Evolutionary conservation across 2,329 filamentous ascomycete species (phyloP).

Genomic region (Botrytis pseudocinerea): DNA sequence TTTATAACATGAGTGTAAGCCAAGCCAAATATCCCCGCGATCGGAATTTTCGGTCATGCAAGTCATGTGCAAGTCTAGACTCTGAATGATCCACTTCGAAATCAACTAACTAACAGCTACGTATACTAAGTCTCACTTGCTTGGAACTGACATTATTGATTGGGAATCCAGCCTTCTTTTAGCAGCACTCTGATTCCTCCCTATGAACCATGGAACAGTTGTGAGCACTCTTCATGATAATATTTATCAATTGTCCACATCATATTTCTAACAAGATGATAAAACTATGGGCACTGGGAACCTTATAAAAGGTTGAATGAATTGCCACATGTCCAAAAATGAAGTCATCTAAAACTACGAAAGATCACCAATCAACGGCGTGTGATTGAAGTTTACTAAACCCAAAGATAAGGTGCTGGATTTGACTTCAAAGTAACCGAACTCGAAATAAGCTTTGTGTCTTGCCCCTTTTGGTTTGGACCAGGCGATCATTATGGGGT

Average conservation of each 20-base stretch:
- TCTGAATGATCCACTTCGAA: background rate
- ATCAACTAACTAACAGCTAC: background rate
- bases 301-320: background rate
- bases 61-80: constrained; percentile 10
- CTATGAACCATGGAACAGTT: background rate
- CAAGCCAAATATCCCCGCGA: background rate
- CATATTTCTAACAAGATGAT: too few species aligned
- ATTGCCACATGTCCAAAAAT: background rate
- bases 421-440: background rate
- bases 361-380: background rate
- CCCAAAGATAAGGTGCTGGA: background rate
- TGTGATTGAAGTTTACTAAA: background rate
- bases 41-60: background rate
- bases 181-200: background rate
- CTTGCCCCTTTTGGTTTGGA: background rate
- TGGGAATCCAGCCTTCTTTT: too few species aligned
- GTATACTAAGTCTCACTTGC: background rate
- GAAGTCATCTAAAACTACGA: background rate
- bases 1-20: background rate
- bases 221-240: background rate
- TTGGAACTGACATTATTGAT: background rate
- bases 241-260: background rate
- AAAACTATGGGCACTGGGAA: background rate
- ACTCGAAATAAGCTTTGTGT: background rate
- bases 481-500: background rate